Evolutionary conservation across 805 yeast genomes (phyloP).

Genomic region (Brettanomyces naardenensis): DNA sequence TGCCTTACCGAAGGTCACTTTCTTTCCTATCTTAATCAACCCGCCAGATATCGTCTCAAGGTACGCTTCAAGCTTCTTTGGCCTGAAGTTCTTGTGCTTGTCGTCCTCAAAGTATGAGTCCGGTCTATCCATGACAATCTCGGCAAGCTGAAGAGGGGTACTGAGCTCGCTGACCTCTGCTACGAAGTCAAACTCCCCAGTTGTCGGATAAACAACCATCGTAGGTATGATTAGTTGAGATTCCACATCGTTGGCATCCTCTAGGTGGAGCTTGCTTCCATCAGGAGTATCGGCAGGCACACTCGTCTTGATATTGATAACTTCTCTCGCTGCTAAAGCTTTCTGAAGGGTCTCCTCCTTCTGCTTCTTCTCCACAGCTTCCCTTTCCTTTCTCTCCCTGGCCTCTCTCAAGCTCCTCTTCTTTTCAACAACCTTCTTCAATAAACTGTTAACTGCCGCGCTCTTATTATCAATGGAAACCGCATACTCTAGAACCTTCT

Average conservation of each 20-base stretch:
- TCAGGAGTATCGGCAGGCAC: slow-evolving; percentile 51
- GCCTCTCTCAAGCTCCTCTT: slow-evolving; percentile 16
- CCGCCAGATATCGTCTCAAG: slow-evolving; percentile 85
- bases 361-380: slow-evolving; percentile 32
- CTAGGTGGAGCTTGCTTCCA: slow-evolving; percentile 46
- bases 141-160: slow-evolving; percentile 56
- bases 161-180: slow-evolving; percentile 68
- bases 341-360: slow-evolving; percentile 37
- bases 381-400: slow-evolving; percentile 20
- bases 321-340: slow-evolving; percentile 57
- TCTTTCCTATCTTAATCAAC: slow-evolving; percentile 76
- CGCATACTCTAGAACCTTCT: slow-evolving; percentile 59
- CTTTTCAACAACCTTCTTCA: slow-evolving; percentile 31
- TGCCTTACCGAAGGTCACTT: slow-evolving; percentile 55
- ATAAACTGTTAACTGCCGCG: slow-evolving; percentile 41
- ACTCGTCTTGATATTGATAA: slow-evolving; percentile 39
- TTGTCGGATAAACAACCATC: slow-evolving; percentile 71
- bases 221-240: slow-evolving; percentile 81
- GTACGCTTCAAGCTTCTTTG: slow-evolving; percentile 57
- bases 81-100: slow-evolving; percentile 50
- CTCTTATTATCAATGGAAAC: slow-evolving; percentile 52
- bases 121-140: slow-evolving; percentile 53
- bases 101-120: slow-evolving; percentile 60
- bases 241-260: slow-evolving; percentile 58
- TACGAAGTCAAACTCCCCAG: slow-evolving; percentile 76